Conservation (phyloP, 495 filamentous ascomycete genomes). For the Penicillium lividum region DNA sequence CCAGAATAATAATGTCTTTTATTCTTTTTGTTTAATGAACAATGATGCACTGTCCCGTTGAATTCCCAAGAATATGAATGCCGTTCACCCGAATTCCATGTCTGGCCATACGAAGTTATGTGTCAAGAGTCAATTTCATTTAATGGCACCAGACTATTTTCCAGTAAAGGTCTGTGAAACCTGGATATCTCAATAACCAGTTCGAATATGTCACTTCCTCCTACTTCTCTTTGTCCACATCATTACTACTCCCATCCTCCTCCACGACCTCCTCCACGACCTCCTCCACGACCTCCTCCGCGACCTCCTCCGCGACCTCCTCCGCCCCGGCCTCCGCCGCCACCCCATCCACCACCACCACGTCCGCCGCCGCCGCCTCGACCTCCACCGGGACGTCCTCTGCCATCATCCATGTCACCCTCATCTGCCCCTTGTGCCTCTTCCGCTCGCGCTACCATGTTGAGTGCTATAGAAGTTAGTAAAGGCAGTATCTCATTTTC, state of each 20-base stretch:
- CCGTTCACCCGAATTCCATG: background rate
- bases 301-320: background rate
- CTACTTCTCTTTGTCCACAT: background rate
- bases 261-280: background rate
- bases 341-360: background rate
- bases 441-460: background rate
- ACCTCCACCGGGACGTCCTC: background rate
- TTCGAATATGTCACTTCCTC: too few relatives aligned
- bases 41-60: too few relatives aligned
- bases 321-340: background rate
- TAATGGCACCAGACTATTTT: background rate
- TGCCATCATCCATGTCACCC: background rate
- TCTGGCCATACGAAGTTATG: background rate
- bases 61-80: too few relatives aligned
- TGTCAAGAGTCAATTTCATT: background rate
- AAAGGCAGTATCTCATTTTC: too few relatives aligned
- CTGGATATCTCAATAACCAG: background rate
- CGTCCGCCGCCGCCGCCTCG: background rate
- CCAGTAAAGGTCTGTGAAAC: background rate
- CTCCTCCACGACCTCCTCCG: background rate
- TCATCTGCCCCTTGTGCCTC: background rate
- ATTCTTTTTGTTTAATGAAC: background rate
- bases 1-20: background rate
- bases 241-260: background rate
- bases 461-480: background rate